These are phyloP conservation scores for Biscogniauxia marginata DNA, from an alignment of 2,329 filamentous ascomycete species.

Conservation along the genomic window DNA sequence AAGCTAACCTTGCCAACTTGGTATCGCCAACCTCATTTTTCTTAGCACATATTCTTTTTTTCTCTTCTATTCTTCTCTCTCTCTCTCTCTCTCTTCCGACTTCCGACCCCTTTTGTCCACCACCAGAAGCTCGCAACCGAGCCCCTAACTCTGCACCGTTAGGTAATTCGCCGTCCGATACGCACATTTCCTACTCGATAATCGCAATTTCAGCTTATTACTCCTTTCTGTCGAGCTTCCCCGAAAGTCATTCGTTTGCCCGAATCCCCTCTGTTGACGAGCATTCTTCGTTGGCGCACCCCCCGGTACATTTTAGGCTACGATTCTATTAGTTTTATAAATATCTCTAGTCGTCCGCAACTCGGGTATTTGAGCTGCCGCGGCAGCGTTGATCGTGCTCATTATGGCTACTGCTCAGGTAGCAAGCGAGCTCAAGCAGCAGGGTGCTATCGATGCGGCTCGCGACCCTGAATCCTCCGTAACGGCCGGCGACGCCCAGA, in stretches of 20 bases:
- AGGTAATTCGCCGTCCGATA: neutral
- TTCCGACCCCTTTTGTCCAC: slow-evolving; percentile 12
- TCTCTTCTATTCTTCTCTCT: slow-evolving; percentile 17
- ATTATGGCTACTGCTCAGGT: slow-evolving; percentile 35
- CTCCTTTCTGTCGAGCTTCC: neutral
- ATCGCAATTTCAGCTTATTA: neutral
- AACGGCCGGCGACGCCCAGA: slow-evolving; percentile 69
- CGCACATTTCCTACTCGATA: neutral
- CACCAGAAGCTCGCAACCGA: slow-evolving; percentile 2
- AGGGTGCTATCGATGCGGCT: slow-evolving; percentile 77
- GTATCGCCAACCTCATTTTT: slow-evolving; percentile 9
- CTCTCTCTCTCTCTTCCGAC: slow-evolving; percentile 17
- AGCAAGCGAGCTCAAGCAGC: slow-evolving; percentile 71
- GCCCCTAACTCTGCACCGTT: slow-evolving; percentile 17
- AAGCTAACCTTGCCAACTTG: slow-evolving; percentile 1
- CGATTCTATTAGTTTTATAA: slow-evolving; percentile 1
- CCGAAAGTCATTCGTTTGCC: neutral
- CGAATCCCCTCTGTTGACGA: slow-evolving; percentile 1
- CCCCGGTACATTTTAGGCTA: slow-evolving; percentile 3
- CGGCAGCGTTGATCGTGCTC: slow-evolving; percentile 23
- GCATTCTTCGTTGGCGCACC: slow-evolving; percentile 12
- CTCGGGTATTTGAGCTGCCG: slow-evolving; percentile 23
- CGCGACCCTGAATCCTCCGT: slow-evolving; percentile 67
- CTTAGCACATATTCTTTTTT: slow-evolving; percentile 2
- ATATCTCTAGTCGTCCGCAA: neutral